phyloP scores from a whole-genome alignment of 1,139 yeast species.

The Pichia sp. region DNA sequence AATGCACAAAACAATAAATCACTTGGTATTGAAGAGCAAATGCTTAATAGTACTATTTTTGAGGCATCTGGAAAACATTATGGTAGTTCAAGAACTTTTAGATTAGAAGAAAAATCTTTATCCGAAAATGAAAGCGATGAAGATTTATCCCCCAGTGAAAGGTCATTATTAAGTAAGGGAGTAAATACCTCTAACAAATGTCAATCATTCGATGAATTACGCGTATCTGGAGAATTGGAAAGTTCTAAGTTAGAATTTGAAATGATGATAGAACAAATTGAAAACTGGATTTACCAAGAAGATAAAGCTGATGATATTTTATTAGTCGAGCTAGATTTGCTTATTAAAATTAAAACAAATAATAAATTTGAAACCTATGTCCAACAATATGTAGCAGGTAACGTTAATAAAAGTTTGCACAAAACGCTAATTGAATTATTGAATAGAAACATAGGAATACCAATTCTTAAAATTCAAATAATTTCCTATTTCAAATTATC shows the following conservation, averaged over 20 bases:
- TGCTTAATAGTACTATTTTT: no score
- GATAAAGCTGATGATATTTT: background rate
- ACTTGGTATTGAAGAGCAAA: background rate
- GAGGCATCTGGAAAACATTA: no score
- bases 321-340: constrained; percentile 5
- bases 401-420: background rate
- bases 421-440: background rate
- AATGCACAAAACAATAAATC: background rate
- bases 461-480: constrained; percentile 2
- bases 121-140: constrained; percentile 18
- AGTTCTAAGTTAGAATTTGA: constrained; percentile 8
- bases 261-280: constrained; percentile 8
- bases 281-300: background rate
- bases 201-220: constrained; percentile 9
- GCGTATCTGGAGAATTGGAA: constrained; percentile 1
- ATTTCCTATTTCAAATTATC: constrained; percentile 1
- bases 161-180: background rate
- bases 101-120: constrained; percentile 14
- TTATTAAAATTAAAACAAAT: constrained; percentile 3
- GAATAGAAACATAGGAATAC: background rate
- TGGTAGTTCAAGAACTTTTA: constrained; percentile 21
- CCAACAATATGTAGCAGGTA: background rate
- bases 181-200: no score
- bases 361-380: constrained; percentile 1
- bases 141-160: background rate